Percentiles rank a stretch among this genome's conserved stretches.
Evolutionary conservation across 495 filamentous ascomycete genomes (phyloP).

Genomic region (Talaromyces wortmannii): DNA sequence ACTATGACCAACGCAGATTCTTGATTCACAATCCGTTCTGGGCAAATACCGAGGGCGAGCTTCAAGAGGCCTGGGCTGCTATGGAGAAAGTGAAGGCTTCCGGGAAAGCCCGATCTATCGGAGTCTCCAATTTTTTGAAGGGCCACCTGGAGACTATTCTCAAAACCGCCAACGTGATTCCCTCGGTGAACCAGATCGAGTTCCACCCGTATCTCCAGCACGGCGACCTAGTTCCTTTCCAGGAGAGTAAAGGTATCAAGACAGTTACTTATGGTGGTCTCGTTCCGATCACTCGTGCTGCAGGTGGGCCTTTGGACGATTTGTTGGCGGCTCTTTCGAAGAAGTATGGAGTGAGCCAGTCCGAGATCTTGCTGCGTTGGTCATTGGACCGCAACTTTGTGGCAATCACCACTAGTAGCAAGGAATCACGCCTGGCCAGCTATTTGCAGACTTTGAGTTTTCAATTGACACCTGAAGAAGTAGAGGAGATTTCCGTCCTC

Average conservation of each 20-base stretch:
- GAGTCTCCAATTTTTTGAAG: constrained; percentile 75
- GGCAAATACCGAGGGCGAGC: constrained; percentile 47
- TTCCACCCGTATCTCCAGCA: constrained; percentile 86
- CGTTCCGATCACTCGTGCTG: constrained; percentile 56
- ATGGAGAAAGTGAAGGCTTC: constrained; percentile 65
- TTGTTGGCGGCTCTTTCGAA: constrained; percentile 51
- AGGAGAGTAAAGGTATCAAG: constrained; percentile 61
- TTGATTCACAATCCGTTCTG: constrained; percentile 75
- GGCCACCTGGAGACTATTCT: constrained; percentile 62
- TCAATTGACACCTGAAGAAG: constrained; percentile 64
- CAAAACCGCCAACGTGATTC: constrained; percentile 53
- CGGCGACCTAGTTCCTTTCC: constrained; percentile 54
- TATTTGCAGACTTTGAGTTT: constrained; percentile 61
- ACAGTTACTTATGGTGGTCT: constrained; percentile 65
- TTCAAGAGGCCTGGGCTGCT: constrained; percentile 66
- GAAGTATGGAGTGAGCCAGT: constrained; percentile 71
- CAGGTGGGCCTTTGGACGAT: constrained; percentile 61
- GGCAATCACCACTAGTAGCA: constrained; percentile 71
- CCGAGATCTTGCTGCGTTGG: constrained; percentile 71
- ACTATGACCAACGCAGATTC: constrained; percentile 38
- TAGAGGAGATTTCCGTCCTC: constrained; percentile 53
- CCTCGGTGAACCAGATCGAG: constrained; percentile 82
- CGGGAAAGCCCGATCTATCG: constrained; percentile 71
- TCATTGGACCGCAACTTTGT: constrained; percentile 71
- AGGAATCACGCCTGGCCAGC: constrained; percentile 59